Evolutionary conservation across 129 eudicot species (phyloP).

Genomic region (Gnaphalium uliginosum): DNA sequence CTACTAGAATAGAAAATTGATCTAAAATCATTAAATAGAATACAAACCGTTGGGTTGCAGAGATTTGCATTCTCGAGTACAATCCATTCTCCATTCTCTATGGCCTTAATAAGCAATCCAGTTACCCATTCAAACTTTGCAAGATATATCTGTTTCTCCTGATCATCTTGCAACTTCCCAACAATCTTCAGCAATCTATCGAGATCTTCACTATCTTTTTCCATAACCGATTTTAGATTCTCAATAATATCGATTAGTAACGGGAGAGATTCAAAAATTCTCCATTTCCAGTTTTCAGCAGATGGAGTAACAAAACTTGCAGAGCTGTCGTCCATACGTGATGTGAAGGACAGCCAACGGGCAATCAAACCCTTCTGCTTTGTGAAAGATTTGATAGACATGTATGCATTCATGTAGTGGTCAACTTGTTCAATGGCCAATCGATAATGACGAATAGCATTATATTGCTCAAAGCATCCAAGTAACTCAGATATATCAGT

Average conservation of each 20-base stretch:
- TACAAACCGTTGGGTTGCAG: constrained; percentile 96
- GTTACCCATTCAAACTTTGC: constrained; percentile 96
- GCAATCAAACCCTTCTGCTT: constrained; percentile 43
- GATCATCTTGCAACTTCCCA: constrained; percentile 53
- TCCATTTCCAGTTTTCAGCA: constrained; percentile 37
- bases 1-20: background rate
- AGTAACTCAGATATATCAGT: constrained; percentile 93
- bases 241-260: constrained; percentile 60
- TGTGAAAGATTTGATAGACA: constrained; percentile 38
- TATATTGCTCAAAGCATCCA: constrained; percentile 94
- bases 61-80: constrained; percentile 94
- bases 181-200: constrained; percentile 46
- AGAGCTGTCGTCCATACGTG: constrained; percentile 41
- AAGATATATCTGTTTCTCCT: constrained; percentile 39
- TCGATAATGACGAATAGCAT: constrained; percentile 75
- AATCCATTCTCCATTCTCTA: constrained; percentile 97
- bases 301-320: constrained; percentile 36
- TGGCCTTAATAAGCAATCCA: constrained; percentile 78
- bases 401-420: constrained; percentile 67
- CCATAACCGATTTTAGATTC: constrained; percentile 37
- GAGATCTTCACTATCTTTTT: constrained; percentile 52
- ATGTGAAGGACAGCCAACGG: constrained; percentile 62
- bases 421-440: constrained; percentile 63
- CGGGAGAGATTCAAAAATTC: constrained; percentile 37
- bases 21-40: background rate